A percentile compares a stretch with the other conserved stretches of the same genome.
phyloP scores from a whole-genome alignment of 164 flowering plant genomes.

The Magnolia sinica region DNA sequence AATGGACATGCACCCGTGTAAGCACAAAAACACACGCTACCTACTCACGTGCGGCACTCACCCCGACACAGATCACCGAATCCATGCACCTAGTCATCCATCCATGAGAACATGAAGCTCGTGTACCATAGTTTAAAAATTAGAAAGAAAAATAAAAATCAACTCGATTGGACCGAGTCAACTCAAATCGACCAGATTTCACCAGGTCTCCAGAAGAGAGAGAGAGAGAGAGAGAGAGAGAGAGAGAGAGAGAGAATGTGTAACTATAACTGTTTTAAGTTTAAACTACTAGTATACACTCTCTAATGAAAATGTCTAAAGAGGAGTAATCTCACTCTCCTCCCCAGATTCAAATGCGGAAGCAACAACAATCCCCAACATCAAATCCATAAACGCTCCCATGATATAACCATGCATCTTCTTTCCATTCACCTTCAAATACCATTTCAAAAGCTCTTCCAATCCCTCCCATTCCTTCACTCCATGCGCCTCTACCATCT shows the following conservation, averaged over 20 bases:
- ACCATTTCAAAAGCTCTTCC: conserved; percentile 66
- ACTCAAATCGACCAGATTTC: too few species aligned
- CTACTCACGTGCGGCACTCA: too few species aligned
- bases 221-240: conserved; percentile 10
- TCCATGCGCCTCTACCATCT: conserved; percentile 78
- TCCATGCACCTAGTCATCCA: too few species aligned
- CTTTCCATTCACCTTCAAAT: conserved; percentile 62
- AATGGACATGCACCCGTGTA: too few species aligned
- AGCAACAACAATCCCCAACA: conserved; percentile 37
- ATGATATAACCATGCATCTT: conserved; percentile 60
- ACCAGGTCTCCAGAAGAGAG: neutral
- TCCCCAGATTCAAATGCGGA: conserved; percentile 9
- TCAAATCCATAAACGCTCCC: conserved; percentile 77
- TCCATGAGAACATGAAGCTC: too few species aligned
- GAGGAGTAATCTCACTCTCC: neutral
- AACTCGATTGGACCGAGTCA: too few species aligned
- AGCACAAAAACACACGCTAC: too few species aligned
- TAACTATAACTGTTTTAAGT: conserved; percentile 1
- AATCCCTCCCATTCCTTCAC: conserved; percentile 64
- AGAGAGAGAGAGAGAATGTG: neutral
- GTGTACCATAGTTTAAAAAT: too few species aligned
- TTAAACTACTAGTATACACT: conserved; percentile 19
- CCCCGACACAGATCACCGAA: too few species aligned
- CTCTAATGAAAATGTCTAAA: conserved; percentile 14
- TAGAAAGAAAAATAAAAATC: too few species aligned